Evolutionary conservation across 345 rosid species (phyloP).

Genomic region (Gossypium stocksii): DNA sequence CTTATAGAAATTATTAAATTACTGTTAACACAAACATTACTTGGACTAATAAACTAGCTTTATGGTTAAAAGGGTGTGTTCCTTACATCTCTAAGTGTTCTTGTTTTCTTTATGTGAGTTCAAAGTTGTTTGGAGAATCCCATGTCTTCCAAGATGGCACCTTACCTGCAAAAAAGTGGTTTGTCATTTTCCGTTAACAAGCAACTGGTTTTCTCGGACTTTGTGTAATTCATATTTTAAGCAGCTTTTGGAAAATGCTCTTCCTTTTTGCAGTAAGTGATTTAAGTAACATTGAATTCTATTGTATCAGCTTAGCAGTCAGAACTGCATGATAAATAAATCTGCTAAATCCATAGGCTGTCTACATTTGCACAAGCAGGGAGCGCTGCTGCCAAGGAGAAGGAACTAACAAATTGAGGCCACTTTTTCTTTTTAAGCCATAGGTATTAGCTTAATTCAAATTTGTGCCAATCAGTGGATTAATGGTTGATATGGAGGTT

Average conservation of each 20-base stretch:
- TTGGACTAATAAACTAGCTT: too few species aligned
- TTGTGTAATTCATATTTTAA: conserved; percentile 24
- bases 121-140: too few species aligned
- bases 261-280: conserved; percentile 66
- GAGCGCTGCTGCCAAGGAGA: too few species aligned
- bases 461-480: neutral
- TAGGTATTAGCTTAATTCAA: neutral
- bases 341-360: neutral
- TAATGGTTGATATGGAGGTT: neutral
- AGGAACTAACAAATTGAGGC: conserved; percentile 46
- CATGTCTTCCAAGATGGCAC: neutral
- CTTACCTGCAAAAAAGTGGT: neutral
- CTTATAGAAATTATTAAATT: neutral
- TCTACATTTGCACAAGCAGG: too few species aligned
- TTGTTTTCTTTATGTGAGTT: too few species aligned
- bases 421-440: conserved; percentile 2
- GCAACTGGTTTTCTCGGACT: neutral
- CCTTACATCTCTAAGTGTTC: too few species aligned
- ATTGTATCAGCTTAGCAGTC: neutral
- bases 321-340: neutral
- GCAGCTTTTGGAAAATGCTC: conserved; percentile 65
- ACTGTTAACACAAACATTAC: too few species aligned
- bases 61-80: too few species aligned
- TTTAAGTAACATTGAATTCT: conserved; percentile 1
- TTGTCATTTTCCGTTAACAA: neutral